Conservation (phyloP, 2,329 filamentous ascomycete species). For the Paecilomyces formosus region DNA sequence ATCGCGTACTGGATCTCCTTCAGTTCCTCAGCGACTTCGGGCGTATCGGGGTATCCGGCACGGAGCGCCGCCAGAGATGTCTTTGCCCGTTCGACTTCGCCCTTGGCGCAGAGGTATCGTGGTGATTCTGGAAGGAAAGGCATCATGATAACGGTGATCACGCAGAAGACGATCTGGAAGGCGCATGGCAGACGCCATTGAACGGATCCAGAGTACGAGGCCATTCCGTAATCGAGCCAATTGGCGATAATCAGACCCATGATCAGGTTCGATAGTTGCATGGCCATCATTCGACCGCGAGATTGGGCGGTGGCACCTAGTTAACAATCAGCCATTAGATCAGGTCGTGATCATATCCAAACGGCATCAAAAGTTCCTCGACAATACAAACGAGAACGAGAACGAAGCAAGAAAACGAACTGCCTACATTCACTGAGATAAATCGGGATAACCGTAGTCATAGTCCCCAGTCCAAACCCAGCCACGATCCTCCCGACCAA, state of each 20-base stretch:
- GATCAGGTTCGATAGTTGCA: slow-evolving; percentile 15
- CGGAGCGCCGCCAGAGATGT: slow-evolving; percentile 11
- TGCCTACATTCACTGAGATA: slow-evolving; percentile 11
- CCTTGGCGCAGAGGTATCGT: slow-evolving; percentile 15
- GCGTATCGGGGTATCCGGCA: slow-evolving; percentile 5
- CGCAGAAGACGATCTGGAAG: slow-evolving; percentile 14
- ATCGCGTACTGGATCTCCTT: slow-evolving; percentile 14
- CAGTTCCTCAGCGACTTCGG: slow-evolving; percentile 9
- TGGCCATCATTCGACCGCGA: slow-evolving; percentile 41
- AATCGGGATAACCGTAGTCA: slow-evolving; percentile 18
- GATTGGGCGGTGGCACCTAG: slow-evolving; percentile 20
- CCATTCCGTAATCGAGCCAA: slow-evolving; percentile 23
- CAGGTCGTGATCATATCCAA: neutral
- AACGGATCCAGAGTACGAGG: slow-evolving; percentile 9
- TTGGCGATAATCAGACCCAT: slow-evolving; percentile 18
- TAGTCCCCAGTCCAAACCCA: slow-evolving; percentile 15
- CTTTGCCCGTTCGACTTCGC: slow-evolving; percentile 10
- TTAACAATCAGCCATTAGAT: neutral
- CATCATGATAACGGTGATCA: slow-evolving; percentile 10
- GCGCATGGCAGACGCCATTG: slow-evolving; percentile 18
- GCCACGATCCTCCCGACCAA: slow-evolving; percentile 16
- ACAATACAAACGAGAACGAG: too few species aligned
- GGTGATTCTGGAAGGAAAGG: slow-evolving; percentile 17
- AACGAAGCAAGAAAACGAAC: too few species aligned
- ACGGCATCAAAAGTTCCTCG: too few species aligned